phyloP scores from a whole-genome alignment of 192 early-diverging fungal species.

The Coemansia sp. region DNA sequence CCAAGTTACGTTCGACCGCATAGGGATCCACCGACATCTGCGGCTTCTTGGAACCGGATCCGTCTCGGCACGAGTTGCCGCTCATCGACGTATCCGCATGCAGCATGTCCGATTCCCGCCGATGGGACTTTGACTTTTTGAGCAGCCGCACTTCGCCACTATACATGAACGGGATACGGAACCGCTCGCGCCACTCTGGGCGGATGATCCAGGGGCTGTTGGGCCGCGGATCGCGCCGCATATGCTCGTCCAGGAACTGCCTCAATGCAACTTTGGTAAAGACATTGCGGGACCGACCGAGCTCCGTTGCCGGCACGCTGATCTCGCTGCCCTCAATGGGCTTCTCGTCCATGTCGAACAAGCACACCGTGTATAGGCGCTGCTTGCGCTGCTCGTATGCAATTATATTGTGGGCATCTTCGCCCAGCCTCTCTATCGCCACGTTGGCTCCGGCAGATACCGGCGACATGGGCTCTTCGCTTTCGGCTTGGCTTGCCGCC shows the following conservation, averaged over 20 bases:
- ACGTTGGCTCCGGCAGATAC: slow-evolving; percentile 4
- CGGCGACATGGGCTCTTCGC: background rate
- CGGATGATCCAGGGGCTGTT: slow-evolving; percentile 42
- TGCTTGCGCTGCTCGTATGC: slow-evolving; percentile 28
- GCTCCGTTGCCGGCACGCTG: slow-evolving; percentile 32
- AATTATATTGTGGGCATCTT: slow-evolving; percentile 13
- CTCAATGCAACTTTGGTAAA: slow-evolving; percentile 49
- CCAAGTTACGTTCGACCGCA: slow-evolving; percentile 28
- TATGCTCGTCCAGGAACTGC: slow-evolving; percentile 47
- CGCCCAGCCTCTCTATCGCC: slow-evolving; percentile 33
- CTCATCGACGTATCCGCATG: background rate
- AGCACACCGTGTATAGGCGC: slow-evolving; percentile 32
- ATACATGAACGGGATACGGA: slow-evolving; percentile 46
- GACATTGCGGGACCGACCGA: slow-evolving; percentile 46
- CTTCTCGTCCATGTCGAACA: slow-evolving; percentile 37
- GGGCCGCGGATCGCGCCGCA: slow-evolving; percentile 28
- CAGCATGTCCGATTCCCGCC: background rate
- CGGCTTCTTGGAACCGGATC: background rate
- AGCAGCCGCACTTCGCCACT: slow-evolving; percentile 33
- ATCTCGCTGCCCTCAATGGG: slow-evolving; percentile 49
- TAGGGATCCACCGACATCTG: slow-evolving; percentile 37
- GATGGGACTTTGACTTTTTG: slow-evolving; percentile 1
- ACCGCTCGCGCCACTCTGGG: slow-evolving; percentile 44
- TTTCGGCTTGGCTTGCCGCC: slow-evolving; percentile 3
- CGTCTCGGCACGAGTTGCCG: no score